Conservation (phyloP, 2,329 filamentous ascomycete species). For the Cladosporium sphaerospermum region DNA sequence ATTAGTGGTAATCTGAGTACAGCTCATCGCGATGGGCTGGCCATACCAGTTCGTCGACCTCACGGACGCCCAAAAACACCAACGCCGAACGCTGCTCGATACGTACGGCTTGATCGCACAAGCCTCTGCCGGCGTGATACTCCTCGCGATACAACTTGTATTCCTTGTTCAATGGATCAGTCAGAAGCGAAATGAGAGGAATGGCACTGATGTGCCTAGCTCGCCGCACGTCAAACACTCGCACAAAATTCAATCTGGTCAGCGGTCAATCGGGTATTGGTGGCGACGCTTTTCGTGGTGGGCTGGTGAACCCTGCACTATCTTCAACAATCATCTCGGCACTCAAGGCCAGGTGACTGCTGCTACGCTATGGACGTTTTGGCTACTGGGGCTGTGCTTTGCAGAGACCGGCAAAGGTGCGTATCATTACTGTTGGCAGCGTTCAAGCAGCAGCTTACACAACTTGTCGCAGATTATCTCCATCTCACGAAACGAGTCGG, state of each 20-base stretch:
- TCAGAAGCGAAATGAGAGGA: slow-evolving; percentile 6
- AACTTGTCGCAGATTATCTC: slow-evolving; percentile 49
- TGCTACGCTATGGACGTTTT: slow-evolving; percentile 44
- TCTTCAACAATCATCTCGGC: slow-evolving; percentile 36
- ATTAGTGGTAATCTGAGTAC: too few species aligned
- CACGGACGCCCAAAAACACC: slow-evolving; percentile 43
- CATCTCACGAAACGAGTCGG: slow-evolving; percentile 59
- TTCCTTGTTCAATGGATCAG: slow-evolving; percentile 33
- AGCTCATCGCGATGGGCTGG: slow-evolving; percentile 6
- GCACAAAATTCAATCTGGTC: neutral
- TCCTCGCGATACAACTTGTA: slow-evolving; percentile 38
- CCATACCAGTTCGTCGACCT: slow-evolving; percentile 49
- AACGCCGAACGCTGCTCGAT: slow-evolving; percentile 49
- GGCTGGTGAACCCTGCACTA: slow-evolving; percentile 19
- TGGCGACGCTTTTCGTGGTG: slow-evolving; percentile 32
- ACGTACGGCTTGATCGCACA: slow-evolving; percentile 51
- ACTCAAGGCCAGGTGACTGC: slow-evolving; percentile 47
- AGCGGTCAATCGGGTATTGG: neutral
- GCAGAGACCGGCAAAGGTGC: slow-evolving; percentile 50
- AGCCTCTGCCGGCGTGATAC: slow-evolving; percentile 44
- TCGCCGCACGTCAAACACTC: slow-evolving; percentile 4
- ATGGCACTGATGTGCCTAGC: neutral
- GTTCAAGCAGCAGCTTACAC: neutral
- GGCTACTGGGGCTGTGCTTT: slow-evolving; percentile 47
- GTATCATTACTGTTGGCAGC: neutral